phyloP scores from a whole-genome alignment of 225 moss, liverwort and hornwort species.

The Pleurozium schreberi region DNA sequence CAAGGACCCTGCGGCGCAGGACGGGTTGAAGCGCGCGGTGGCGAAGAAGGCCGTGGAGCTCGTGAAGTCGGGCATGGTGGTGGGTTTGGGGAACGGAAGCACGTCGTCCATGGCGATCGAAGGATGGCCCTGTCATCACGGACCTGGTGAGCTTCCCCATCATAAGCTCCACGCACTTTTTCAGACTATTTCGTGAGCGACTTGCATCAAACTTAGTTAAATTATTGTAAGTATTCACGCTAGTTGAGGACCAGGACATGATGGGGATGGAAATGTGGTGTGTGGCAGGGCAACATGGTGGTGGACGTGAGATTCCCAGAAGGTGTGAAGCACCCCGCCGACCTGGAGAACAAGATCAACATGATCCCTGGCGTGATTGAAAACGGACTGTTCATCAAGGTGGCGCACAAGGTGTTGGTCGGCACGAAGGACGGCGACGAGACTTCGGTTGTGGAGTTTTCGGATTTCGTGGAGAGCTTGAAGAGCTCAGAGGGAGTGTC shows the following conservation, averaged over 20 bases:
- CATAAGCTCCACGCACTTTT: too few species aligned
- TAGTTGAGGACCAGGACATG: not conserved
- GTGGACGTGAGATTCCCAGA: not conserved
- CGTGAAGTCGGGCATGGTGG: conserved; percentile 83
- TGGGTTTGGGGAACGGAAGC: conserved; percentile 91
- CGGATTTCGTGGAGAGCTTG: conserved; percentile 78
- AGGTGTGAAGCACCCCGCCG: not conserved
- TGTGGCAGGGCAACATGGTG: not conserved
- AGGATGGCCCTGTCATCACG: conserved; percentile 91
- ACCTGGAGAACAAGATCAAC: not conserved
- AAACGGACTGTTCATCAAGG: not conserved
- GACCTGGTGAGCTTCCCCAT: conserved; percentile 56
- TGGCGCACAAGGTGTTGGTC: not conserved
- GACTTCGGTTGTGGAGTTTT: conserved; percentile 73
- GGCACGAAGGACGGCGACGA: conserved; percentile 57
- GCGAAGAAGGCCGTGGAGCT: conserved; percentile 88
- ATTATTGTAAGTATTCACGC: not conserved
- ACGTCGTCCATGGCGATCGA: conserved; percentile 91
- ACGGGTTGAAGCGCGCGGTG: conserved; percentile 76
- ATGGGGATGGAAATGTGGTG: not conserved
- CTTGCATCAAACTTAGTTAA: not conserved
- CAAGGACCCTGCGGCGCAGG: conserved; percentile 43
- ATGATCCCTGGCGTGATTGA: not conserved
- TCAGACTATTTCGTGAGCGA: not conserved
- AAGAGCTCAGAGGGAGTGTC: conserved; percentile 59